These are phyloP conservation scores for California macrophylla DNA, from an alignment of 441 rosid species.

Conservation along the genomic window DNA sequence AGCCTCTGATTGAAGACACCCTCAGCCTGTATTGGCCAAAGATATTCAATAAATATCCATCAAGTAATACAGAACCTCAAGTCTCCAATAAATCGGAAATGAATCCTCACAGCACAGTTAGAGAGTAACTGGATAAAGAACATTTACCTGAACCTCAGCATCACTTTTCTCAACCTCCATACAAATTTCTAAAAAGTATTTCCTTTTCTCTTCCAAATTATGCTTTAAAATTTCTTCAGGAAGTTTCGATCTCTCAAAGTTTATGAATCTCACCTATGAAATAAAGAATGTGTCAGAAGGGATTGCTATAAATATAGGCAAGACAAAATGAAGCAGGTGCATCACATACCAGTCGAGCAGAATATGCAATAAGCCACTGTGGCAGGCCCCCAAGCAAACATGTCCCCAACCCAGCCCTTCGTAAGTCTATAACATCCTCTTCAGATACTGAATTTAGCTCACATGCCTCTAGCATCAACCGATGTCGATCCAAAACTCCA, in stretches of 20 bases:
- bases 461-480: slow-evolving; percentile 88
- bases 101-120: neutral
- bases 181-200: slow-evolving; percentile 61
- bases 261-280: slow-evolving; percentile 86
- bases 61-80: slow-evolving; percentile 14
- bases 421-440: slow-evolving; percentile 92
- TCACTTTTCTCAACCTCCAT: slow-evolving; percentile 92
- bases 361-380: slow-evolving; percentile 84
- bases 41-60: slow-evolving; percentile 16
- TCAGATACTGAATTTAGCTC: slow-evolving; percentile 70
- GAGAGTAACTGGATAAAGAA: neutral
- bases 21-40: slow-evolving; percentile 64
- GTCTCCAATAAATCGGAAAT: neutral
- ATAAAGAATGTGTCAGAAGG: neutral
- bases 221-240: slow-evolving; percentile 85
- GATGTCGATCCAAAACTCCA: slow-evolving; percentile 77
- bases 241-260: slow-evolving; percentile 90
- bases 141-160: slow-evolving; percentile 92
- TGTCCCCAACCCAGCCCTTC: slow-evolving; percentile 95
- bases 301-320: slow-evolving; percentile 6
- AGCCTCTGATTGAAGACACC: slow-evolving; percentile 99
- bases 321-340: slow-evolving; percentile 10
- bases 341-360: slow-evolving; percentile 82
- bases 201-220: slow-evolving; percentile 87
- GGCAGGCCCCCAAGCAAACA: slow-evolving; percentile 98